Percentiles rank a stretch among this genome's conserved stretches.
phyloP scores from a whole-genome alignment of 1,139 yeast species.

The Yamadazyma dendronema region DNA sequence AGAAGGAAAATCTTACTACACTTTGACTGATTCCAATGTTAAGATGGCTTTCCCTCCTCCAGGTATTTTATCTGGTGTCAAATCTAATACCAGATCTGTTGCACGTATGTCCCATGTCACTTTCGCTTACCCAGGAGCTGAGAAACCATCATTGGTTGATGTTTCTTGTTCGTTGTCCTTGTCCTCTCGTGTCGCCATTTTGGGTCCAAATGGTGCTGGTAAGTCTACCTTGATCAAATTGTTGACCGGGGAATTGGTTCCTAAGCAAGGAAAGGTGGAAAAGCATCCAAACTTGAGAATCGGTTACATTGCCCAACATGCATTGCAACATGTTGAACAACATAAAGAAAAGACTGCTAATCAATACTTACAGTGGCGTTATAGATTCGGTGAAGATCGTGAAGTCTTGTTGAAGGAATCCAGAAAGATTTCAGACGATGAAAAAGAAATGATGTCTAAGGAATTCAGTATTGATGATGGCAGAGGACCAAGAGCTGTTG shows the following conservation, averaged over 20 bases:
- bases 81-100: constrained; percentile 91
- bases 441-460: constrained; percentile 73
- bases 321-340: constrained; percentile 93
- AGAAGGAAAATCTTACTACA: constrained; percentile 94
- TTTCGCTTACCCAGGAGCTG: constrained; percentile 85
- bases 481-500: constrained; percentile 82
- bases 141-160: constrained; percentile 73
- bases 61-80: constrained; percentile 93
- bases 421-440: constrained; percentile 82
- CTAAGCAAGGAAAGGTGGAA: constrained; percentile 86
- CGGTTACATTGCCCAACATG: constrained; percentile 98
- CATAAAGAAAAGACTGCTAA: constrained; percentile 98
- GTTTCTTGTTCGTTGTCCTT: constrained; percentile 87
- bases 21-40: constrained; percentile 89
- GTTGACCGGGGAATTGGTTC: constrained; percentile 87
- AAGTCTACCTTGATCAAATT: constrained; percentile 92
- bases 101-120: constrained; percentile 87
- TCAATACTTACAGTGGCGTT: constrained; percentile 98
- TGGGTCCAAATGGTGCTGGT: constrained; percentile 99
- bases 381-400: constrained; percentile 96
- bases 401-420: constrained; percentile 93
- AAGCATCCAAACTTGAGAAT: constrained; percentile 97
- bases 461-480: constrained; percentile 84
- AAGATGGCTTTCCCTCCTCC: constrained; percentile 99
- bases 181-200: constrained; percentile 92